Base-by-base conservation (phyloP, 2,329 filamentous ascomycete species). In the Talaromyces marneffei region DNA sequence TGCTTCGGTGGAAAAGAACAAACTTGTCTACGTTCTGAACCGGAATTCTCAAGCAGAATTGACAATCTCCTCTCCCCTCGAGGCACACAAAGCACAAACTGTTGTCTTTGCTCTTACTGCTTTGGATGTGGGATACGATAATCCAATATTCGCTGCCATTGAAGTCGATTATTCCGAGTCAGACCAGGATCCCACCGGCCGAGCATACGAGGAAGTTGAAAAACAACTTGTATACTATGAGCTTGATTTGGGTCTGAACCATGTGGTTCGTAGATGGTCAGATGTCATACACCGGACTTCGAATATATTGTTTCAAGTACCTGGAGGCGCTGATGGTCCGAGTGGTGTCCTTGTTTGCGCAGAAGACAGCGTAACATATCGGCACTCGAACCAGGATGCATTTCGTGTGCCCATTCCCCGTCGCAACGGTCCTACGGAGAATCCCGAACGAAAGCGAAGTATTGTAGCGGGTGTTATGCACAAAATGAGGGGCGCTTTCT, bases 21-120 rank as follows among this genome's bases (percentile, higher is more conserved):
- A 99, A 80, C 88, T 99, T 61, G 94, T 99, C 67, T 99, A 99
- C 77, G 93, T 99, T 70, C 83, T 99, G 67, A 97, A 97, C 76
- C 88, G 95, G 66, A 96, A 96, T 77, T 85, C 92, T 2, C 91
- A 97, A 76, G 92, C 92, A 18, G 91, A 96, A 75, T 85, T 99
- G 69, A 95, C 92, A 42, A 99, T 99, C 56, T 99, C 94, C 4
- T 99, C 94, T 14, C 94, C 94, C 0, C 83, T 99, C 18, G 95
- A 99, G 77, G 95, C 94, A 1, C 93, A 99, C 77, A 96, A 94
- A 75, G 87, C 91, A 12, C 91, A 93, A 63, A 93, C 93, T 1
- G 78, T 99, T 55, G 92, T 97, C 25, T 91, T 96, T 68, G 89
- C 90, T 31, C 82, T 97, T 69, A 88, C 91, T 25, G 91, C 91